phyloP scores from a whole-genome alignment of 2,329 filamentous ascomycete species.

The Metarhizium anisopliae region DNA sequence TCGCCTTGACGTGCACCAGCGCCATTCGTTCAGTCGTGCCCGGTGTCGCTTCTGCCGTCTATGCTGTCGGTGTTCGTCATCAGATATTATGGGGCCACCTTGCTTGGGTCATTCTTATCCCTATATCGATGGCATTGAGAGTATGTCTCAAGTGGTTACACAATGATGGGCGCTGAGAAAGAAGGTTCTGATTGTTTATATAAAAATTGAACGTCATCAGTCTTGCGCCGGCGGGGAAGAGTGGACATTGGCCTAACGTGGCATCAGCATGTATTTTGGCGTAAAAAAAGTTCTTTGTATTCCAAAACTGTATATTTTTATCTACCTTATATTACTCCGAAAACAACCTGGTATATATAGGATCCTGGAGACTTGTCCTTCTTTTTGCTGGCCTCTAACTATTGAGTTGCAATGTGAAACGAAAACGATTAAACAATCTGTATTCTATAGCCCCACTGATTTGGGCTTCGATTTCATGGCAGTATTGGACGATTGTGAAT shows the following conservation, averaged over 20 bases:
- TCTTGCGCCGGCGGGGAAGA: background rate
- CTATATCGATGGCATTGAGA: constrained; percentile 18
- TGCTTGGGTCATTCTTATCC: constrained; percentile 24
- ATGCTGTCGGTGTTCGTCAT: constrained; percentile 54
- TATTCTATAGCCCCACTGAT: background rate
- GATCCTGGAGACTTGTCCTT: background rate
- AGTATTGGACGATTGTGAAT: background rate
- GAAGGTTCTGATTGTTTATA: no score
- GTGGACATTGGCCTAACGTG: background rate
- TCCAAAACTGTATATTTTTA: background rate
- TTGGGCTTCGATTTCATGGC: background rate
- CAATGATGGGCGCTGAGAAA: constrained; percentile 8
- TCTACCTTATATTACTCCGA: background rate
- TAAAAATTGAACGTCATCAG: no score
- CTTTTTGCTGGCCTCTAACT: background rate
- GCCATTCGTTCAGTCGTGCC: constrained; percentile 58
- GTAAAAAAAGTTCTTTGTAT: background rate
- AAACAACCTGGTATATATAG: background rate
- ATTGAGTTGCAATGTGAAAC: background rate
- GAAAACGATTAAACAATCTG: background rate
- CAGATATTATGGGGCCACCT: constrained; percentile 54
- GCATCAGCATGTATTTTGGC: background rate
- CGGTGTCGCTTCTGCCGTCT: constrained; percentile 56
- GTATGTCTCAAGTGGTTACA: constrained; percentile 19
- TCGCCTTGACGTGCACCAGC: constrained; percentile 47